These are phyloP conservation scores for Zygosaccharomyces sapae DNA, from an alignment of 1,139 yeast species.

Conservation along the genomic window DNA sequence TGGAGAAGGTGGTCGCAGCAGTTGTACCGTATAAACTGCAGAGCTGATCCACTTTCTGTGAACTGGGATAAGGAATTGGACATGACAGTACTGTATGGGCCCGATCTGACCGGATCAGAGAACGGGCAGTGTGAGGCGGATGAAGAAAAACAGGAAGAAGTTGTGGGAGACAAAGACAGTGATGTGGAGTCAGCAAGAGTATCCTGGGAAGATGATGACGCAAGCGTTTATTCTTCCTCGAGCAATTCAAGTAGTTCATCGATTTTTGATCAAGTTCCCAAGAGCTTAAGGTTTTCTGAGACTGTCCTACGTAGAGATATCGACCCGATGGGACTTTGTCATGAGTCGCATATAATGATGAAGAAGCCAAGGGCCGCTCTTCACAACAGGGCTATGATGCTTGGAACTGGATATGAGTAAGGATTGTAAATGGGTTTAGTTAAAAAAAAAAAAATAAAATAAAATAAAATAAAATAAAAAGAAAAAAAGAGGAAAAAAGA, in stretches of 20 bases:
- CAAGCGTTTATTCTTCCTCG: conserved; percentile 17
- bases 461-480: too few relatives aligned
- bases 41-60: conserved; percentile 28
- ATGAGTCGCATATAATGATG: conserved; percentile 22
- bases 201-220: conserved; percentile 2
- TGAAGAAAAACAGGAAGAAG: conserved; percentile 2
- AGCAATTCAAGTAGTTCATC: conserved; percentile 26
- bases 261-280: conserved; percentile 20
- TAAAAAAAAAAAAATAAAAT: too few relatives aligned
- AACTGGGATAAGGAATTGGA: conserved; percentile 36
- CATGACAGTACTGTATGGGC: conserved; percentile 35
- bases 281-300: conserved; percentile 20
- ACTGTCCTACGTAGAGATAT: conserved; percentile 28
- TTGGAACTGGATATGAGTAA: not conserved
- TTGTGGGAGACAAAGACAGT: not conserved
- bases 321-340: conserved; percentile 20
- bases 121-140: conserved; percentile 1
- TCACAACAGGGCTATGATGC: not conserved
- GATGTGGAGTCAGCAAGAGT: not conserved
- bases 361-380: conserved; percentile 9
- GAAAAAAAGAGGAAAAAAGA: too few relatives aligned
- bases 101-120: conserved; percentile 23
- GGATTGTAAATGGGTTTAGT: not conserved
- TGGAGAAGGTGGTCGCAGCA: conserved; percentile 36
- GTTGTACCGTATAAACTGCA: conserved; percentile 16